Evolutionary conservation across 179 eudicot genomes (phyloP), one percentile per base, ranked within the genome.

Genomic region (Beta corolliflora): DNA sequence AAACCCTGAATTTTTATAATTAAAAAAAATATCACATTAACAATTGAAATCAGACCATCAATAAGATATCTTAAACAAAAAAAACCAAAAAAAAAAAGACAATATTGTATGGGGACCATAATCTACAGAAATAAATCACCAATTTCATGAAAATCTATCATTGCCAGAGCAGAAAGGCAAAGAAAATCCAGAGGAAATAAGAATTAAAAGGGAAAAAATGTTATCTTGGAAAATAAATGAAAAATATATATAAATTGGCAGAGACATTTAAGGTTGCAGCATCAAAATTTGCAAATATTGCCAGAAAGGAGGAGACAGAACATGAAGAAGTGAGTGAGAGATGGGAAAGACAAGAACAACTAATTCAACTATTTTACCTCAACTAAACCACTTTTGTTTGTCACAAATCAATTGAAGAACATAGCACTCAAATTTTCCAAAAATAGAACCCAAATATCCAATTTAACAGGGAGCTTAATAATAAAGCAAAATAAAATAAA

Each of bases 1-100:
- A 87, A 85, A 85, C 5, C 95, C 97, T 93, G 89, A 74, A 81
- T 83, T 45, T 48, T 36, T 54, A 21, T 29, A 29, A 29, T 29
- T 29, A 77, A 77, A 77, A 8, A 16, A 36, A 46, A n/a, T n/a
- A 77, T 19, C 61, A 72, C 29, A 69, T 80, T 70, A 52, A 76
- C 73, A 63, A 31, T 70, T 18, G 18, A 46, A 63, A 56, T 73
- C 46, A 41, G 7, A 56, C 23, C 4, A n/a, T 25, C 21, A 63
- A 61, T 25, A 1, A 52, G 12, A 72, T 63, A 9, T 25, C n/a
- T 50, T 23, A 70, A 5, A 19, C 75, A 5, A 56, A 63, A 73
- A 31, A 3, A 36, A 9, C 6, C 23, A 9, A 15, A 58, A 61
- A 76, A n/a, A n/a, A 53, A 41, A 54, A 45, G 77, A 71, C 75